Base-by-base conservation (phyloP, 2,329 filamentous ascomycete species). In the Clonostachys chloroleuca region DNA sequence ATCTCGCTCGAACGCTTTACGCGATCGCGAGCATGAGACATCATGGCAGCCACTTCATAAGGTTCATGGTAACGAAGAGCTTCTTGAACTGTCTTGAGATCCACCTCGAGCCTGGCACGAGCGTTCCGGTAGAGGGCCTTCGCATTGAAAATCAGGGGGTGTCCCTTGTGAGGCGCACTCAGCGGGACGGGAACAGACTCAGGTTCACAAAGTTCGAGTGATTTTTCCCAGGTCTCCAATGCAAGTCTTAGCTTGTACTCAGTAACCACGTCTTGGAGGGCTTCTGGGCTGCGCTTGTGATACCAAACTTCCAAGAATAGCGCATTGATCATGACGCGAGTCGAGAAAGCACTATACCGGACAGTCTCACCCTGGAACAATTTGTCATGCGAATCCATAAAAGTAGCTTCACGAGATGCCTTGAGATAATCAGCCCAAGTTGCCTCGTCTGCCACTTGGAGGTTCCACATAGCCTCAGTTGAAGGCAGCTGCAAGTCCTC, bases 251-350 rank as follows among this genome's bases (percentile, higher is more conserved):
- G 86, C 76, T 96, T 97, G 80, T 96, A 97, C 71, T 97, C 94
- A 5, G 92, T 95, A 41, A 97, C 92, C 37, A 97, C 92, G 62
- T 97, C 92, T 69, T 97, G 94, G 39, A 97, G 77, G 44, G 92
- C 92, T 65, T 97, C 92, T n/a, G 92, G 92, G 66, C 90, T 96
- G 61, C 94, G 89, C 80, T 96, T 96, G 74, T 97, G 90, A 63
- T 96, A 95, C 94, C 94, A 99, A 4, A 97, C 92, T 67, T 97
- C 94, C 43, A 99, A 79, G 77, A 97, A 99, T 54, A 99, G 77
- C 12, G 94, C 92, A 61, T 97, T 99, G 78, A 97, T 96, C 89
- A 99, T 95, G 54, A 97, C 90, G 52, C 94, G 89, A 12, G 94
- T 95, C 6, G 92, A 92, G 64, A 97, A 99, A 2, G 92, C 92